A percentile compares a stretch with the other conserved stretches of the same genome.
Evolutionary conservation across 2,329 filamentous ascomycete genomes (phyloP).

Genomic region (Gnomoniopsis sp.): DNA sequence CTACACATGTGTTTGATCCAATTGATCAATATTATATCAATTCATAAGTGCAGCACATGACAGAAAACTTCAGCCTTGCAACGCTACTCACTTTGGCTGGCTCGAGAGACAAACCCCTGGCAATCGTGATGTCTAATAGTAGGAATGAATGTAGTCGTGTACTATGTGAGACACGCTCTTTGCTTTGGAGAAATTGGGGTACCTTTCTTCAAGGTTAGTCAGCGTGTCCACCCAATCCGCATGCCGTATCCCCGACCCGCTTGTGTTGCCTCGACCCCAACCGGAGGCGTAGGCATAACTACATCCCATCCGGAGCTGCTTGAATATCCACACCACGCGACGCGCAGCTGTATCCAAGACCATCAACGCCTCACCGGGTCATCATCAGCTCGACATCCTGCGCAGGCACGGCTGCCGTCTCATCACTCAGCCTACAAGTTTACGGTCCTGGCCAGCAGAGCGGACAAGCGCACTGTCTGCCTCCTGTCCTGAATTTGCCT

Average conservation of each 20-base stretch:
- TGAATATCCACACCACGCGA: neutral
- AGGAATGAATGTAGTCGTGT: no score
- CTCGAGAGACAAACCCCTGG: no score
- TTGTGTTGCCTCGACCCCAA: neutral
- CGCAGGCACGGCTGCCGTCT: neutral
- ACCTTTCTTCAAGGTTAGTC: neutral
- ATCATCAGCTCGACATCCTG: neutral
- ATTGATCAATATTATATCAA: no score
- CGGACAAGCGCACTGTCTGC: neutral
- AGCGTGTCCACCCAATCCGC: neutral
- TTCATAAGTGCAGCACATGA: no score
- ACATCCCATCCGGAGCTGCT: constrained; percentile 1
- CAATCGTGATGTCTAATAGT: no score
- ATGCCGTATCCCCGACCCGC: no score
- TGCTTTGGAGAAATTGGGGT: no score
- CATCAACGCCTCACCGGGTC: neutral
- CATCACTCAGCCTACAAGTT: neutral
- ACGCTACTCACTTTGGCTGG: no score
- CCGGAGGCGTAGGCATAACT: neutral
- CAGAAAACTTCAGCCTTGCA: no score
- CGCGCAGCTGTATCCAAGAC: neutral
- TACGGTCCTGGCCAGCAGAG: neutral
- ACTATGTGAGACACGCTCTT: no score
- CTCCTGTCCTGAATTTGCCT: neutral
- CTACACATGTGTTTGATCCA: no score